phyloP scores from a whole-genome alignment of 2,329 filamentous ascomycete genomes.

The Penicillium janthinellum region DNA sequence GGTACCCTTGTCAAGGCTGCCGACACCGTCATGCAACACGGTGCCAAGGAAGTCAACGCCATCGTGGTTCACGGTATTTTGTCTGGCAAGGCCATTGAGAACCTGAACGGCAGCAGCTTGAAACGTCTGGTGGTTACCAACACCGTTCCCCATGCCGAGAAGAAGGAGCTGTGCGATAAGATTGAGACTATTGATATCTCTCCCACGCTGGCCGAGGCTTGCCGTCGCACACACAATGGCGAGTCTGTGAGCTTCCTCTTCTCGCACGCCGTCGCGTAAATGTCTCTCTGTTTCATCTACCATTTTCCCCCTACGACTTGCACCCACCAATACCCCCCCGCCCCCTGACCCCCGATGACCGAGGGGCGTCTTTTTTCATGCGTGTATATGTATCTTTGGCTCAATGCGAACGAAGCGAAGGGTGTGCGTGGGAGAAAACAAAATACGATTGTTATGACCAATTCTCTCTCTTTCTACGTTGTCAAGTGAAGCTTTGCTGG shows the following conservation, averaged over 20 bases:
- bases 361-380: conserved; percentile 1
- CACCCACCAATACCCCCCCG: background rate
- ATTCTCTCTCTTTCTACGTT: background rate
- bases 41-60: conserved; percentile 84
- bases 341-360: background rate
- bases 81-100: conserved; percentile 84
- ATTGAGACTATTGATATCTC: conserved; percentile 91
- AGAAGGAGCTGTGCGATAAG: conserved; percentile 75
- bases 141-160: conserved; percentile 78
- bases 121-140: conserved; percentile 86
- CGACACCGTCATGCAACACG: conserved; percentile 81
- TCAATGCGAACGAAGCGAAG: conserved; percentile 21
- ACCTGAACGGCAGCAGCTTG: conserved; percentile 75
- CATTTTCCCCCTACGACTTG: background rate
- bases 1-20: conserved; percentile 87
- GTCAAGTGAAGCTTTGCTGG: too few relatives aligned
- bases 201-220: conserved; percentile 64
- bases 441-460: conserved; percentile 30
- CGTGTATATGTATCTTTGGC: conserved; percentile 12
- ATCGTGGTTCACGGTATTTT: conserved; percentile 95
- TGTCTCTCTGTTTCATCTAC: background rate
- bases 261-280: conserved; percentile 49
- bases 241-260: conserved; percentile 56
- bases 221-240: conserved; percentile 54
- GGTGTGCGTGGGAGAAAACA: conserved; percentile 25